A percentile compares a stretch with the other conserved stretches of the same genome.
phyloP scores from a whole-genome alignment of 2,329 filamentous ascomycete genomes.

The Endoconidiophora polonica region DNA sequence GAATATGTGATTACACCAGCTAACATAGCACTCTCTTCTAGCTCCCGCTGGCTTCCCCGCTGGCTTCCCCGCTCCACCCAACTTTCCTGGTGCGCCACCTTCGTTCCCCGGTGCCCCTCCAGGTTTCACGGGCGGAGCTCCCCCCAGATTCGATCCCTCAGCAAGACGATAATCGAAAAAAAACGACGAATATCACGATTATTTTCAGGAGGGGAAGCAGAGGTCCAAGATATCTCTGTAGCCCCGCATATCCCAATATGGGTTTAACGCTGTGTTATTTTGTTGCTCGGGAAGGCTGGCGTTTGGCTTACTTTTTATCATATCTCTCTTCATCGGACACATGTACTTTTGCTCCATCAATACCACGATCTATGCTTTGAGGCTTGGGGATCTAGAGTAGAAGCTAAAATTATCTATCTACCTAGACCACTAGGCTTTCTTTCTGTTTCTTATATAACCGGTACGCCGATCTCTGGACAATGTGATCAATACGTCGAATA shows the following conservation, averaged over 20 bases:
- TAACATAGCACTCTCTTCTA: not conserved
- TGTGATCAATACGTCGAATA: too few relatives aligned
- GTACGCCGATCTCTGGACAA: not conserved
- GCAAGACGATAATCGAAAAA: conserved; percentile 34
- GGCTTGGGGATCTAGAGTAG: conserved; percentile 1
- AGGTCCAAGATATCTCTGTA: conserved; percentile 3
- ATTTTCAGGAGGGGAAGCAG: not conserved
- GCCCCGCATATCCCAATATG: not conserved
- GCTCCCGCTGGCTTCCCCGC: conserved; percentile 34
- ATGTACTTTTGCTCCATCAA: conserved; percentile 11
- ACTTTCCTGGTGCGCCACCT: conserved; percentile 24
- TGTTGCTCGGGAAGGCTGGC: conserved; percentile 13
- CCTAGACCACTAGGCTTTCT: not conserved
- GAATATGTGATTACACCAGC: not conserved
- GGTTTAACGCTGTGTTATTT: conserved; percentile 13
- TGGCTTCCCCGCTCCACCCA: conserved; percentile 30
- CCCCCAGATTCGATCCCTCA: conserved; percentile 62
- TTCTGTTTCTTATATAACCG: not conserved
- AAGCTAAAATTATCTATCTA: not conserved
- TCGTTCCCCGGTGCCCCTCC: conserved; percentile 31
- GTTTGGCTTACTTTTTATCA: conserved; percentile 14
- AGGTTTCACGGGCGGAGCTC: conserved; percentile 36
- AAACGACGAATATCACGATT: conserved; percentile 1
- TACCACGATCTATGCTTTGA: conserved; percentile 10
- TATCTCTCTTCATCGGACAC: conserved; percentile 8